Base-by-base conservation (phyloP, 305 asterid species). In the Coffea humblotiana region DNA sequence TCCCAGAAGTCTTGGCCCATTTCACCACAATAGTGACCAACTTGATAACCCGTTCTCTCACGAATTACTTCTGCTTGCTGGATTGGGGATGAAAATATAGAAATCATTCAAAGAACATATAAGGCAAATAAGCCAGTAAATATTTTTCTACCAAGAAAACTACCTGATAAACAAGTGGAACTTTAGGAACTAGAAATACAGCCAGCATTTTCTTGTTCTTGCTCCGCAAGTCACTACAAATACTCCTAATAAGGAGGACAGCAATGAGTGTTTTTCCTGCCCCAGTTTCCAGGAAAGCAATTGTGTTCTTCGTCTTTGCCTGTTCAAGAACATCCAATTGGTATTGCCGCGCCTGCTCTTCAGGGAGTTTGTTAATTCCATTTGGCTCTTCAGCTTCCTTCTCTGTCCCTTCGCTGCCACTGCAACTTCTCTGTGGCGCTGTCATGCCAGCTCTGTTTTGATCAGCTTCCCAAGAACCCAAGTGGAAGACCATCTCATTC, bases 1-100 rank as follows among this genome's bases (percentile, higher is more conserved):
- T 96, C 98, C 99, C 99, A 96, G 82, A 96, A 96, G 87, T 96
- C 98, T 85, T 96, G 98, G 75, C 99, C 99, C 99, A 96, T 96
- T 86, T 96, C 99, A 80, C 99, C 99, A 90, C 99, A 96, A 82
- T 94, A 96, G 88, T 94, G 99, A 70, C 99, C 99, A 75, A 96
- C 98, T 81, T 91, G 94, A 88, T 84, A 96, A 74, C 97, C 97
- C 21, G 99, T 92, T 68, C 89, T 91, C 82, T 90, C 97, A 49
- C 98, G 98, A 81, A 96, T 92, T 71, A 96, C 99, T 87, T 96
- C 99, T 45, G 99, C 98, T 92, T 96, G 99, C 99, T 96, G 93
- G 90, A 88, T 63, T 49, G 21, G 27, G 37, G 58, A 69, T 75
- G 27, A 7, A 80, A 52, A 79, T 40, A 35, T 71, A 56, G 63